Conservation (phyloP, 176 grass and related monocot genomes). For the Oryza australiensis region DNA sequence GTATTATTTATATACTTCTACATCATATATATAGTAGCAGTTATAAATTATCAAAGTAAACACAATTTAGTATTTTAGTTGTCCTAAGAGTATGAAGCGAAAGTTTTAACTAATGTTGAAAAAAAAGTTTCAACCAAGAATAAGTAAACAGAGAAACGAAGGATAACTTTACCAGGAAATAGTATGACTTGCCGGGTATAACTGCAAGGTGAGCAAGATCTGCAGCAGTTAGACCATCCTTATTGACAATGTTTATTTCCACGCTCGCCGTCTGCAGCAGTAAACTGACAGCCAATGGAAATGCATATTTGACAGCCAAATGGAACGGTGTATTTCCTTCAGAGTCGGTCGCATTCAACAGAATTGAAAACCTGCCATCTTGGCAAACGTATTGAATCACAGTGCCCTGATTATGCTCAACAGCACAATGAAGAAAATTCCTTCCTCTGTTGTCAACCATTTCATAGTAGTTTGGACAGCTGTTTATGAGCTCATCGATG, state of each 20-base stretch:
- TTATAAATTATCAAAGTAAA: too few relatives aligned
- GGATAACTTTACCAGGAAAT: not conserved
- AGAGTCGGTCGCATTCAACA: conserved; percentile 23
- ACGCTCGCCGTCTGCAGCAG: not conserved
- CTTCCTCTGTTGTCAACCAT: conserved; percentile 30
- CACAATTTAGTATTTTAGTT: too few relatives aligned
- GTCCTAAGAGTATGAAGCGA: too few relatives aligned
- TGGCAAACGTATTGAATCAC: conserved; percentile 17
- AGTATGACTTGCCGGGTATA: not conserved
- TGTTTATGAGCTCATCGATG: not conserved
- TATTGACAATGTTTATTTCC: not conserved
- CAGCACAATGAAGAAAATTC: conserved; percentile 44
- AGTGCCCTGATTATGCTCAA: not conserved
- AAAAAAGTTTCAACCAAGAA: too few relatives aligned
- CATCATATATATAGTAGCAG: too few relatives aligned
- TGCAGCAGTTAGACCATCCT: not conserved
- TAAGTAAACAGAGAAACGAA: too few relatives aligned
- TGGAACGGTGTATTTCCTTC: conserved; percentile 50
- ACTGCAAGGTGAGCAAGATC: not conserved
- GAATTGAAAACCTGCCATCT: not conserved
- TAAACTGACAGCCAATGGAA: not conserved
- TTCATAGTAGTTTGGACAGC: conserved; percentile 5
- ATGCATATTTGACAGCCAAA: conserved; percentile 10
- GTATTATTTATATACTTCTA: too few relatives aligned
- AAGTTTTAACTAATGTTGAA: too few relatives aligned